These are phyloP conservation scores for Monosporozyma siamensis DNA, from an alignment of 805 yeast species.

Conservation along the genomic window DNA sequence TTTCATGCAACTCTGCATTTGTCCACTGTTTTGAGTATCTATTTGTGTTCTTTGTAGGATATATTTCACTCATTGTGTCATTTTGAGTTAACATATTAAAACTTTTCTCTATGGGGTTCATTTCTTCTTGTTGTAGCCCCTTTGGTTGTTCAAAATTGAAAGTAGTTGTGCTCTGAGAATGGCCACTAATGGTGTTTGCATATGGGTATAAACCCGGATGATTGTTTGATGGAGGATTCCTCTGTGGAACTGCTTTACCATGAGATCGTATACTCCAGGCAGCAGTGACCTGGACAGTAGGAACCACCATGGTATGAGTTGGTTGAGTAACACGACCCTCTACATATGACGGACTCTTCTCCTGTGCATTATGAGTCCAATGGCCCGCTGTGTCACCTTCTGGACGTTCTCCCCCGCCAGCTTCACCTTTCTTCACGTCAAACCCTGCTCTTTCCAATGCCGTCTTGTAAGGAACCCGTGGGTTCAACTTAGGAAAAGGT, in stretches of 20 bases:
- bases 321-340: no score
- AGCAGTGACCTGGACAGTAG: neutral
- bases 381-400: no score
- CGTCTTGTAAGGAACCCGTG: conserved; percentile 51
- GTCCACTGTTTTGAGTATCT: no score
- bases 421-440: conserved; percentile 30
- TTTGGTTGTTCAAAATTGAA: neutral
- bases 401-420: no score
- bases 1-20: no score
- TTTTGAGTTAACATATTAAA: conserved; percentile 26
- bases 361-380: neutral
- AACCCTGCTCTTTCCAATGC: conserved; percentile 81
- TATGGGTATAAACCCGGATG: neutral
- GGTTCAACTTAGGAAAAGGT: conserved; percentile 63
- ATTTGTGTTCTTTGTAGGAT: neutral
- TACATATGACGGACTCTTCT: no score
- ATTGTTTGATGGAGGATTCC: no score
- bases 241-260: no score
- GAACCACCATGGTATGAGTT: no score
- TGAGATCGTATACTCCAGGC: neutral
- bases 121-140: conserved; percentile 1
- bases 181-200: no score
- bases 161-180: neutral
- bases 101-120: conserved; percentile 26
- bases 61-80: conserved; percentile 7